Evolutionary conservation across 2,329 filamentous ascomycete genomes (phyloP).

Genomic region (Cladosporium phlei): DNA sequence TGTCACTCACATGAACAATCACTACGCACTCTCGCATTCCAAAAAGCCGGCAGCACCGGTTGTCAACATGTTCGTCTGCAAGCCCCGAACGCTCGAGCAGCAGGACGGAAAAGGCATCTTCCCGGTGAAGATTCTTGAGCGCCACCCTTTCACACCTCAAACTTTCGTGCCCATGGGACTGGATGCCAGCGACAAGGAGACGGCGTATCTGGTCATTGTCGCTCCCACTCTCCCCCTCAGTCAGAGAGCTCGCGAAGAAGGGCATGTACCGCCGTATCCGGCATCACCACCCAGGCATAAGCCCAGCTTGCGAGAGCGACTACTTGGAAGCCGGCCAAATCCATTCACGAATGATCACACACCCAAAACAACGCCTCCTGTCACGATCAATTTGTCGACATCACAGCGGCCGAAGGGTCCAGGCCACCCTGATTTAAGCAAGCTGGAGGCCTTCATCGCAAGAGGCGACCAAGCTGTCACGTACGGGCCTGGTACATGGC

Average conservation of each 20-base stretch:
- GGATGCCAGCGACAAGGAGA: constrained; percentile 40
- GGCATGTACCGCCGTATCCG: constrained; percentile 39
- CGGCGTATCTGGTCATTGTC: constrained; percentile 77
- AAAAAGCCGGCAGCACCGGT: constrained; percentile 54
- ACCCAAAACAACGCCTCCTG: constrained; percentile 26
- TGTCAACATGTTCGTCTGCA: constrained; percentile 88
- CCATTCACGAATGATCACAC: constrained; percentile 49
- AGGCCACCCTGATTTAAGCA: constrained; percentile 67
- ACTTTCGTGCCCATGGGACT: constrained; percentile 78
- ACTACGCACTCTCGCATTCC: constrained; percentile 64
- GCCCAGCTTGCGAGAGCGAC: constrained; percentile 34
- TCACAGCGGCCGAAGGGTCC: constrained; percentile 35
- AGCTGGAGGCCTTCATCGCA: constrained; percentile 73
- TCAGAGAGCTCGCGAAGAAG: constrained; percentile 2
- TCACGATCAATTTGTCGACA: constrained; percentile 6
- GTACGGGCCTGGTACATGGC: constrained; percentile 88
- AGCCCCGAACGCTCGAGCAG: constrained; percentile 53
- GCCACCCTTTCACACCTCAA: constrained; percentile 91
- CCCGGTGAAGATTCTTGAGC: constrained; percentile 69
- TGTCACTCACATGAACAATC: constrained; percentile 67
- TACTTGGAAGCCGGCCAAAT: constrained; percentile 38
- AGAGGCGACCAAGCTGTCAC: constrained; percentile 77
- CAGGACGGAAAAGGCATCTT: constrained; percentile 44
- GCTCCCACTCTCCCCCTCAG: constrained; percentile 64
- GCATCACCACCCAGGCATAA: constrained; percentile 29